phyloP scores from a whole-genome alignment of 2,329 filamentous ascomycete genomes.

The Xylariaceae sp. region DNA sequence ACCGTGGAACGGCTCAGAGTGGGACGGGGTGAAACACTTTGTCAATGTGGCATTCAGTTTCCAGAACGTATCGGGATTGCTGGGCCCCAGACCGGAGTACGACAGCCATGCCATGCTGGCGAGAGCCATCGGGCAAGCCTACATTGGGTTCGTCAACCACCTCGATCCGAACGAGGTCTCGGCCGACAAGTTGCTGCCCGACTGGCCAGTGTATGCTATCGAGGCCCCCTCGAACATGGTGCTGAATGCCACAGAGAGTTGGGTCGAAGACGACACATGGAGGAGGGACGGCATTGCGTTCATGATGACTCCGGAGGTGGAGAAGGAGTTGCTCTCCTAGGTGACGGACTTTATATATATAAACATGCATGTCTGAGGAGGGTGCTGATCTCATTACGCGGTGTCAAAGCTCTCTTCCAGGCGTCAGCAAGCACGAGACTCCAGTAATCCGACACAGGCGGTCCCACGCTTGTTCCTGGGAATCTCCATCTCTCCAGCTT shows the following conservation, averaged over 20 bases:
- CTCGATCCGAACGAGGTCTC: constrained; percentile 35
- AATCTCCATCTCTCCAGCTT: no score
- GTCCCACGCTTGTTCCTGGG: no score
- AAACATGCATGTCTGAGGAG: no score
- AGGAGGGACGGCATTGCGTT: constrained; percentile 42
- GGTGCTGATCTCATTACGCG: no score
- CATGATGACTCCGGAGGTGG: constrained; percentile 35
- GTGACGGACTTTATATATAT: no score
- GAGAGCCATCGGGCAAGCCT: constrained; percentile 35
- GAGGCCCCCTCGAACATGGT: constrained; percentile 39
- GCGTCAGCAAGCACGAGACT: no score
- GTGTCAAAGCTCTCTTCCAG: no score
- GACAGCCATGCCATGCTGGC: constrained; percentile 33
- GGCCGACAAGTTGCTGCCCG: constrained; percentile 8
- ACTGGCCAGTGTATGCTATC: constrained; percentile 23
- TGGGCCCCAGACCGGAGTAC: constrained; percentile 40
- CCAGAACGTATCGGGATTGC: constrained; percentile 43
- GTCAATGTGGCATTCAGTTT: constrained; percentile 46
- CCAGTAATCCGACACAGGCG: no score
- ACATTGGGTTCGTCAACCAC: constrained; percentile 38
- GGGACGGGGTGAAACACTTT: constrained; percentile 42
- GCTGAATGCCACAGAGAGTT: constrained; percentile 37
- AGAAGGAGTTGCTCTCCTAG: constrained; percentile 30
- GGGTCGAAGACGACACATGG: constrained; percentile 43
- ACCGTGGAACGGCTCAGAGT: constrained; percentile 35